phyloP scores from a whole-genome alignment of 2,329 filamentous ascomycete species.

The Scedosporium boydii region DNA sequence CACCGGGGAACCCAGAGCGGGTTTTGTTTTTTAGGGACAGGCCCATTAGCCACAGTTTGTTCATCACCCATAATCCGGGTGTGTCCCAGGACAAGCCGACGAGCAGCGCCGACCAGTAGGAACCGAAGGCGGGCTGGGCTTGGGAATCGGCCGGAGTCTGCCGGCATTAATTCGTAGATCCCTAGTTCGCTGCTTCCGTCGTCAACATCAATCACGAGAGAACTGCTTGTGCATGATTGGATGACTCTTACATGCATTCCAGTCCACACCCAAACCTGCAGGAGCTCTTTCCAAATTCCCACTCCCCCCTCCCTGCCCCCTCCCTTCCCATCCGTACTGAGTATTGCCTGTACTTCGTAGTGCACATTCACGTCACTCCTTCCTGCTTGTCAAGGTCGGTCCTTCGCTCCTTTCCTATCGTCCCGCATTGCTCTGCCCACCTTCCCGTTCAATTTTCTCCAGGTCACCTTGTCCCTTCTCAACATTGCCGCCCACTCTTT shows the following conservation, averaged over 20 bases:
- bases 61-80: not conserved
- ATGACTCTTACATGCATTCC: not conserved
- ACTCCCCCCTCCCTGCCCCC: no score
- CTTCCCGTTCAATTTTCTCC: not conserved
- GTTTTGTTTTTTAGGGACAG: not conserved
- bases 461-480: not conserved
- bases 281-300: no score
- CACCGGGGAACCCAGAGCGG: not conserved
- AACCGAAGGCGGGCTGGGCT: not conserved
- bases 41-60: not conserved
- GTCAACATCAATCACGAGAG: not conserved
- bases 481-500: not conserved
- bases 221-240: not conserved
- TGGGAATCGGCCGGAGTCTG: not conserved
- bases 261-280: no score
- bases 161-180: not conserved
- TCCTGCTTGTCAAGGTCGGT: not conserved
- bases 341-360: no score
- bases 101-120: not conserved
- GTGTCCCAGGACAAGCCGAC: not conserved
- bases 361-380: not conserved
- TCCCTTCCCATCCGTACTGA: no score
- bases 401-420: not conserved
- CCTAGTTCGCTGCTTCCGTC: not conserved
- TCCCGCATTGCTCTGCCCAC: not conserved